Conservation (phyloP, 768 basidiomycete genomes). For the Suillus brevipes region DNA sequence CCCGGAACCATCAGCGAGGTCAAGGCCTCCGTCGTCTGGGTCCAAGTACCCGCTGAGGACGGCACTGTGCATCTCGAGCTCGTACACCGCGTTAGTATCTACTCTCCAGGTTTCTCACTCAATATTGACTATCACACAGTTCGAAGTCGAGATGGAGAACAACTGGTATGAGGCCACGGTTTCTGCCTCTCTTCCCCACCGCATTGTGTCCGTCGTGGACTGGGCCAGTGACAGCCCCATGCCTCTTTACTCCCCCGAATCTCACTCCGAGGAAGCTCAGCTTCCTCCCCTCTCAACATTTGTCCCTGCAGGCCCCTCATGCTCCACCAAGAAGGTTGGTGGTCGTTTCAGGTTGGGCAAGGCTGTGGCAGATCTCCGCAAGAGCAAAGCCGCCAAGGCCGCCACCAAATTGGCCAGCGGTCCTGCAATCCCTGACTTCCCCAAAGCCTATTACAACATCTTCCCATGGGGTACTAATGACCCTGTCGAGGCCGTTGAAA, state of each 20-base stretch:
- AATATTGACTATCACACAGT: constrained; percentile 38
- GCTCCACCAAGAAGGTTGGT: constrained; percentile 3
- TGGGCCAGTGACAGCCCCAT: constrained; percentile 85
- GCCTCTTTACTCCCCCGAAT: constrained; percentile 32
- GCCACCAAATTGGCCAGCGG: background rate
- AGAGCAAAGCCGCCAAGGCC: constrained; percentile 22
- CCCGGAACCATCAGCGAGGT: constrained; percentile 81
- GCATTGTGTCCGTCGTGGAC: constrained; percentile 87
- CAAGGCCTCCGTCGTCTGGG: constrained; percentile 75
- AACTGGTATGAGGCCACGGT: constrained; percentile 97
- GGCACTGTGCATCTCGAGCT: constrained; percentile 62
- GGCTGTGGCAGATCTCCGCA: constrained; percentile 9
- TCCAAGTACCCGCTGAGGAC: constrained; percentile 74
- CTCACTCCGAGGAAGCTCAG: constrained; percentile 13
- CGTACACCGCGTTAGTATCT: constrained; percentile 49
- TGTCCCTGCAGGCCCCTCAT: constrained; percentile 21
- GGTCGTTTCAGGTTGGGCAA: constrained; percentile 19
- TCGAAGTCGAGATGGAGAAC: constrained; percentile 91
- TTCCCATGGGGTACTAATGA: constrained; percentile 87
- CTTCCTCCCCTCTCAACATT: constrained; percentile 30
- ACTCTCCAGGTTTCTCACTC: background rate
- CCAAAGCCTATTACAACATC: constrained; percentile 62
- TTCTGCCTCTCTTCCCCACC: constrained; percentile 68
- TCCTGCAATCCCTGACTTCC: constrained; percentile 12
- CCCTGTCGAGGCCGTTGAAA: constrained; percentile 52